Conservation (phyloP, 305 asterid species). For the Solanum hybrid region DNA sequence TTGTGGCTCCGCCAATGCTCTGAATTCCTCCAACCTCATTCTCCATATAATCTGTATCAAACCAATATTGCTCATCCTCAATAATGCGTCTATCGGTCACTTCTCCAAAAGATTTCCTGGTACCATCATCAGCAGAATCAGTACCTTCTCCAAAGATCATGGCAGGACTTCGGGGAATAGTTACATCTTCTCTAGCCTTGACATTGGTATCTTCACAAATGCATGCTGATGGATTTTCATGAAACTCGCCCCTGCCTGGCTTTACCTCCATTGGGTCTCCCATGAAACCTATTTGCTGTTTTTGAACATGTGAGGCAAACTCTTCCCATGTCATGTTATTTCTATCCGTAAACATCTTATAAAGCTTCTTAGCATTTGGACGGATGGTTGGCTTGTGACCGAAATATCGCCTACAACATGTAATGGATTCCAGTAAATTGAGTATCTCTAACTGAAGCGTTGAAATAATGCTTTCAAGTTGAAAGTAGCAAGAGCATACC, state of each 20-base stretch:
- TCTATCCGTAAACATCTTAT: slow-evolving; percentile 24
- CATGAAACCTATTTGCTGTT: slow-evolving; percentile 54
- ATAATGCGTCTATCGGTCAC: slow-evolving; percentile 19
- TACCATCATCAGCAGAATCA: not conserved
- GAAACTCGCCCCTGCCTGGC: slow-evolving; percentile 49
- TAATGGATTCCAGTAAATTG: not conserved
- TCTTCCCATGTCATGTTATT: slow-evolving; percentile 55
- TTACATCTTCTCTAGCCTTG: not conserved
- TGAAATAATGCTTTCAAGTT: not conserved
- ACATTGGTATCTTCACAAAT: slow-evolving; percentile 35
- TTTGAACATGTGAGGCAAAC: slow-evolving; percentile 32
- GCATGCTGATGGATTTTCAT: slow-evolving; percentile 61
- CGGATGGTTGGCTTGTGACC: slow-evolving; percentile 67
- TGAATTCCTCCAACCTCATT: slow-evolving; percentile 13
- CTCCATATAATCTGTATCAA: slow-evolving; percentile 30
- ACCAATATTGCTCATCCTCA: slow-evolving; percentile 35
- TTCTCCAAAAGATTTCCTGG: slow-evolving; percentile 8
- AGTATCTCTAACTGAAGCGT: not conserved
- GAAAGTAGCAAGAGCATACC: slow-evolving; percentile 17
- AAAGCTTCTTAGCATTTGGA: slow-evolving; percentile 55
- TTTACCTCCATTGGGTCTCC: slow-evolving; percentile 53
- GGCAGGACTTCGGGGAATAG: not conserved
- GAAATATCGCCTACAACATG: slow-evolving; percentile 49
- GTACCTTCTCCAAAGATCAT: not conserved
- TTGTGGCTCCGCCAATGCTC: not conserved